Evolutionary conservation across 73 alveolate species (phyloP).

Genomic region (Uronychia binucleata): DNA sequence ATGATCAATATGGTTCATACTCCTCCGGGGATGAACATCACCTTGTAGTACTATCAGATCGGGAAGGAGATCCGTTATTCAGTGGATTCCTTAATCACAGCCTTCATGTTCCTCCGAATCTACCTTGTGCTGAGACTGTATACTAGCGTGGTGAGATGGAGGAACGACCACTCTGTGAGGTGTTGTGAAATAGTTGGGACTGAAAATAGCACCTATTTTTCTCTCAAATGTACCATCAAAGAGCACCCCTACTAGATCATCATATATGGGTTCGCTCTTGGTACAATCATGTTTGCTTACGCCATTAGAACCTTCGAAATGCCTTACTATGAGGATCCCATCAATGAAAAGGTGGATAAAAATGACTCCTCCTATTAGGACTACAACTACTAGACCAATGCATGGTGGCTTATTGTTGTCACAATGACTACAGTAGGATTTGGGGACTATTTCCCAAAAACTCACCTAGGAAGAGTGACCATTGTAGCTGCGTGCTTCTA

Average conservation of each 20-base stretch:
- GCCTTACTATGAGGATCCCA: slow-evolving; percentile 41
- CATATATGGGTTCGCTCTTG: background rate
- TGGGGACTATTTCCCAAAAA: slow-evolving; percentile 69
- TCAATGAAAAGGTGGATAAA: background rate
- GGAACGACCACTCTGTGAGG: slow-evolving; percentile 10
- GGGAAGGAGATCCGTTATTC: slow-evolving; percentile 33
- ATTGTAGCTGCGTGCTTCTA: slow-evolving; percentile 46
- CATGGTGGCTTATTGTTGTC: slow-evolving; percentile 64
- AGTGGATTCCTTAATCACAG: slow-evolving; percentile 25
- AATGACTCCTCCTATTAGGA: slow-evolving; percentile 15
- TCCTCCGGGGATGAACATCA: slow-evolving; percentile 37
- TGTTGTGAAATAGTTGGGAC: slow-evolving; percentile 42
- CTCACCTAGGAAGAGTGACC: slow-evolving; percentile 61
- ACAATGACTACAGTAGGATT: slow-evolving; percentile 80
- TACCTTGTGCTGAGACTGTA: slow-evolving; percentile 25
- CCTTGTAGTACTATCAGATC: slow-evolving; percentile 1
- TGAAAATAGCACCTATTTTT: slow-evolving; percentile 31
- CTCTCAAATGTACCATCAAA: slow-evolving; percentile 28
- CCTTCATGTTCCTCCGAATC: slow-evolving; percentile 19
- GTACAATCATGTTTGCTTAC: slow-evolving; percentile 27
- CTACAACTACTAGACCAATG: slow-evolving; percentile 26
- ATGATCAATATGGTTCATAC: slow-evolving; percentile 21
- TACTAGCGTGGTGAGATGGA: slow-evolving; percentile 27
- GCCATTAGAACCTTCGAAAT: slow-evolving; percentile 43
- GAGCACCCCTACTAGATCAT: slow-evolving; percentile 25